These are phyloP conservation scores for Pinus albicaulis DNA, from an alignment of 75 land plant genomes.

Conservation along the genomic window DNA sequence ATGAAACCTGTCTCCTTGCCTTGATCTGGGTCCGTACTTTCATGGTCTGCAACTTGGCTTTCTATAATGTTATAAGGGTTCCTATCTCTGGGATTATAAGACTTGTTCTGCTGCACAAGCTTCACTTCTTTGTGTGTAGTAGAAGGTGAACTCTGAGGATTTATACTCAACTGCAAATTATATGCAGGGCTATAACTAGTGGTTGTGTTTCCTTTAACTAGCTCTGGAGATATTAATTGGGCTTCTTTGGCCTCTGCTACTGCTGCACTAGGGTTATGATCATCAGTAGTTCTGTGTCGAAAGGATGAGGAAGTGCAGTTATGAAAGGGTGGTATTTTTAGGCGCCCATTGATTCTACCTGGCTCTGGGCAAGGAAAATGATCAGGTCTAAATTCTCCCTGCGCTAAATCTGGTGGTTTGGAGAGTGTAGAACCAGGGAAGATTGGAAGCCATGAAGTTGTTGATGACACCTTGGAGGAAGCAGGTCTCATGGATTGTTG, in stretches of 20 bases:
- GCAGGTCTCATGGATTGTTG: background rate
- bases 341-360: background rate
- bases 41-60: background rate
- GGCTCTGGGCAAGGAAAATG: background rate
- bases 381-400: background rate
- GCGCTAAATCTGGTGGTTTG: background rate
- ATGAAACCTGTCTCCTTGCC: conserved; percentile 21
- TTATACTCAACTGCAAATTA: background rate
- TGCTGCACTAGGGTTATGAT: no score
- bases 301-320: background rate
- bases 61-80: background rate
- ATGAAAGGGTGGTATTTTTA: background rate
- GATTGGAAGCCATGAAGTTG: background rate
- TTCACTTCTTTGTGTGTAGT: background rate
- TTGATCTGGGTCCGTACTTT: background rate
- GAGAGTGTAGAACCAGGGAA: background rate
- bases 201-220: background rate
- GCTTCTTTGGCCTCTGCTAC: background rate
- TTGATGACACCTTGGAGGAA: background rate
- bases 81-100: background rate
- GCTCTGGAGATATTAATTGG: background rate
- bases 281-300: background rate
- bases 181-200: background rate
- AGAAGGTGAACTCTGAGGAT: background rate
- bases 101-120: background rate